Evolutionary conservation across 176 grass and related monocot species (phyloP), one percentile per base, ranked within the genome.

Genomic region (Ensete ventricosum): DNA sequence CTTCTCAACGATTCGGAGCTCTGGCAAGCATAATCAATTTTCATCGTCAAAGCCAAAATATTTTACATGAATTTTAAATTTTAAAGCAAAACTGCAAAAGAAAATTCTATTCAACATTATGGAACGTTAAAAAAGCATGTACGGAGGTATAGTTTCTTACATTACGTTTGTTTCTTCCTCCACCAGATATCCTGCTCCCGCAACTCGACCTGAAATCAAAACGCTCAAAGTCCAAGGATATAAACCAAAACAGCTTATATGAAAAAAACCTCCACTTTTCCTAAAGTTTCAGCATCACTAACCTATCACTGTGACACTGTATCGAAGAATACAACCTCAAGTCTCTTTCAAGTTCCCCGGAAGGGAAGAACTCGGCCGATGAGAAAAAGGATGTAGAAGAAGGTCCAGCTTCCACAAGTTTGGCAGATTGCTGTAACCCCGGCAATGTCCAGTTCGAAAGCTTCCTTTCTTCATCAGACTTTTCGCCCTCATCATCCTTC

Each of bases 401-500:
- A 19, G 53, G 11, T 29, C 64, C 77, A 19, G 49, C 78, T 10
- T 81, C 81, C 9, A 16, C 12, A 4, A 64, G 71, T 43, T 87
- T 86, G 54, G 76, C 73, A 52, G 43, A 73, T 10, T 69, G 58
- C 72, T 82, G 86, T 73, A 98, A 82, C n/a, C 94, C 94, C 0
- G 90, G 91, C 73, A 94, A 74, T 0, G 66, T 82, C 96, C 96
- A 99, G 62, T 82, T 91, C 52, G 72, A n/a, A 9, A 34, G 62
- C 71, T 21, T 64, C 6, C 23, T 77, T 49, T 10, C 55, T 20
- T 77, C 73, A 5, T 51, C 68, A n/a, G 75, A 76, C 13, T 64
- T 57, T 14, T 59, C 57, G 13, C 26, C 51, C 14, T 69, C 84
- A 49, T 89, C 85, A 17, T 90, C 88, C 0, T 78, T 86, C 24